A percentile compares a stretch with the other conserved stretches of the same genome.
Evolutionary conservation across 202 grass and related monocot species (phyloP).

Genomic region (Schoenoplectus tabernaemontani): DNA sequence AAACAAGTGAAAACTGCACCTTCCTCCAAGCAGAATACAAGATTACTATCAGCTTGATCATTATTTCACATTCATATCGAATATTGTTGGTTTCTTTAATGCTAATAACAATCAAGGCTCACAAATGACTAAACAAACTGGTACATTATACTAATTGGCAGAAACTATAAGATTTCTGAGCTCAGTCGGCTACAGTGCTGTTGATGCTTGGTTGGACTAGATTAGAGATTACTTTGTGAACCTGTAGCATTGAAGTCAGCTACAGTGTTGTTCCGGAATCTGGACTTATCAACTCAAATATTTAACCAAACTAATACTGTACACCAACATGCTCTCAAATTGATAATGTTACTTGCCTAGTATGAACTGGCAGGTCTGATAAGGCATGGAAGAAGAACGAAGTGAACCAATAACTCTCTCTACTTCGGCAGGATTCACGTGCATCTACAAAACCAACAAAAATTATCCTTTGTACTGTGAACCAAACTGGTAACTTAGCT

Average conservation of each 20-base stretch:
- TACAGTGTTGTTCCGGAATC: neutral
- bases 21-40: neutral
- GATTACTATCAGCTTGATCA: neutral
- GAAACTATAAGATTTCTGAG: neutral
- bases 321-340: neutral
- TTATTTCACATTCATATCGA: neutral
- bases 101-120: neutral
- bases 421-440: constrained; percentile 80
- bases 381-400: constrained; percentile 79
- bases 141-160: neutral
- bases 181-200: neutral
- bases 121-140: neutral
- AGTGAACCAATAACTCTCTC: constrained; percentile 68
- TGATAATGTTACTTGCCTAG: constrained; percentile 49
- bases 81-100: neutral
- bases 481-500: neutral
- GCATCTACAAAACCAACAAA: constrained; percentile 53
- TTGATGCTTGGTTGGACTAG: neutral
- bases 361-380: constrained; percentile 83
- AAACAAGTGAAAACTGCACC: neutral
- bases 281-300: neutral
- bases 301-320: neutral
- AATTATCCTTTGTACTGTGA: neutral
- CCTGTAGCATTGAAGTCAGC: neutral
- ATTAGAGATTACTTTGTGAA: neutral